Evolutionary conservation across 257 asterid species (phyloP).

Genomic region (Thymus quinquecostatus): DNA sequence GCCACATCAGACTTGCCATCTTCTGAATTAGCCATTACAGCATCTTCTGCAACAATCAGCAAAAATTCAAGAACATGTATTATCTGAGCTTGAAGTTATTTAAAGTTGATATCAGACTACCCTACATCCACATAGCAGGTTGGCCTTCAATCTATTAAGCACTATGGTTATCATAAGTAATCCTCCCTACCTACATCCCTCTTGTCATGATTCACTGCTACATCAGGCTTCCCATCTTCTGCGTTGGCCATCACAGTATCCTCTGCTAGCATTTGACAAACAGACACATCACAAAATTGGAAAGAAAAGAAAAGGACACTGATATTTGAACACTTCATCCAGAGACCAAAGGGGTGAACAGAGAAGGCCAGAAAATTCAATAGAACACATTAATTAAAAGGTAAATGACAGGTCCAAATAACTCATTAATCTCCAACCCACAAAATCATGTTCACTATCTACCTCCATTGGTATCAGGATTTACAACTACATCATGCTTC

Average conservation of each 20-base stretch:
- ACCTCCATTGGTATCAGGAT: constrained; percentile 21
- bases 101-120: neutral
- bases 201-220: constrained; percentile 35
- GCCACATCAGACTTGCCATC: neutral
- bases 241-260: constrained; percentile 33
- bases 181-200: constrained; percentile 32
- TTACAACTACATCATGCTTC: constrained; percentile 20
- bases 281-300: neutral
- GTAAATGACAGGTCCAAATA: neutral
- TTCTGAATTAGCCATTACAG: neutral
- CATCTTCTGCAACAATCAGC: constrained; percentile 18
- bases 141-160: neutral
- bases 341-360: neutral
- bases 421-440: neutral
- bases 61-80: neutral
- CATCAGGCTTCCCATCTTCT: constrained; percentile 44
- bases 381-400: neutral
- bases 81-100: neutral
- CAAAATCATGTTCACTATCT: constrained; percentile 11
- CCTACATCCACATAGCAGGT: neutral
- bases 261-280: constrained; percentile 15
- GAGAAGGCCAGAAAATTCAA: neutral
- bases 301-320: neutral
- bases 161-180: neutral
- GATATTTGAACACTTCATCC: neutral